These are phyloP conservation scores for Phytophthora hibernalis DNA, from an alignment of 352 stramenopile species.

Conservation along the genomic window DNA sequence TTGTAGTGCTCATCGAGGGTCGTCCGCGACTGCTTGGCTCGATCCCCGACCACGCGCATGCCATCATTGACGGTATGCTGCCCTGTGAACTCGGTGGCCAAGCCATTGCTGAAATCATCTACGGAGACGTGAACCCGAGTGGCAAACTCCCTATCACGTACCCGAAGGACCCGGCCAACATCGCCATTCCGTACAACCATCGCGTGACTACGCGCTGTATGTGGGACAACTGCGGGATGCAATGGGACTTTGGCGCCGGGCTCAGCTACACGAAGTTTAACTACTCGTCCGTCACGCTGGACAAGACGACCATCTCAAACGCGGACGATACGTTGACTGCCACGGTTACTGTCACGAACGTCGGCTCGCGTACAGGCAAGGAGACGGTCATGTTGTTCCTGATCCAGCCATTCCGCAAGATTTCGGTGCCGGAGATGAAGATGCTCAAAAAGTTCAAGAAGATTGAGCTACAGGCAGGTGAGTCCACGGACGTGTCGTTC, in stretches of 20 bases:
- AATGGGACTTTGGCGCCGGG: conserved; percentile 74
- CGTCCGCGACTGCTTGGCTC: conserved; percentile 74
- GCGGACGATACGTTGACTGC: conserved; percentile 41
- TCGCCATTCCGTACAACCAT: conserved; percentile 79
- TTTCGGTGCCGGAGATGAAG: conserved; percentile 82
- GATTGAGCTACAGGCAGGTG: conserved; percentile 61
- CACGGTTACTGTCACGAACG: conserved; percentile 76
- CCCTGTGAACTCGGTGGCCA: conserved; percentile 78
- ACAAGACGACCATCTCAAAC: conserved; percentile 33
- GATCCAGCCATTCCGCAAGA: conserved; percentile 62
- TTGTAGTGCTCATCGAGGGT: conserved; percentile 78
- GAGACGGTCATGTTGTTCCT: conserved; percentile 87
- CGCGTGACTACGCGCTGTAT: conserved; percentile 55
- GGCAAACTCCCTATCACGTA: conserved; percentile 86
- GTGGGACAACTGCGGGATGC: conserved; percentile 52
- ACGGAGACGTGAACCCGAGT: conserved; percentile 79
- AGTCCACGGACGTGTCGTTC: conserved; percentile 50
- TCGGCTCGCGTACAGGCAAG: conserved; percentile 55
- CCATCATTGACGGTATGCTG: conserved; percentile 80
- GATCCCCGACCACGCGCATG: conserved; percentile 54
- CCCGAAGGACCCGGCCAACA: conserved; percentile 60
- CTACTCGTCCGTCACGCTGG: conserved; percentile 56
- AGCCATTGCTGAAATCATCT: conserved; percentile 84
- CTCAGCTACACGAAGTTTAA: conserved; percentile 80
- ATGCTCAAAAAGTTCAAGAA: conserved; percentile 85